Evolutionary conservation across 1,284 basidiomycete species (phyloP), one percentile per base, ranked within the genome.

Genomic region (Ustanciosporium gigantosporum): DNA sequence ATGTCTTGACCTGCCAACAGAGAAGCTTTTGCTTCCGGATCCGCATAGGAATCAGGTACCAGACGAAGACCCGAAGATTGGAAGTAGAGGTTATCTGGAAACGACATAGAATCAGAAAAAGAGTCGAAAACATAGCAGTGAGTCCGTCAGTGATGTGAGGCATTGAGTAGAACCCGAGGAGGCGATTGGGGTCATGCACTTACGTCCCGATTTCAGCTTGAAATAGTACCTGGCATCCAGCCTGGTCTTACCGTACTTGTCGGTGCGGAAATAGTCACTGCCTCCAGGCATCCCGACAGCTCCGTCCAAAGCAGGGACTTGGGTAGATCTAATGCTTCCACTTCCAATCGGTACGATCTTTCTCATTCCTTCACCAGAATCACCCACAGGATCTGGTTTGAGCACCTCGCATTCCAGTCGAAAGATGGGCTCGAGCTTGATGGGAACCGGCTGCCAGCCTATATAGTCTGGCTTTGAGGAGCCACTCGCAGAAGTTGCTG

Each of bases 191-290:
- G 21, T 38, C 7, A 29, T 16, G 5, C 5, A 45, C 42, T 41
- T 51, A 48, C 35, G 58, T 31, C 58, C 51, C 13, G 20, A 27
- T 24, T 45, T 51, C 11, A 57, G 38, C 13, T 36, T 27, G 48
- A 62, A 62, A 31, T 57, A 48, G 39, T 52, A 62, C 2, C 59
- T n/a, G 5, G 59, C 59, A 27, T 62, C 59, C 0, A 62, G 37
- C 3, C 59, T 41, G 5, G 59, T 52, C 25, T 57, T 56, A 3
- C 52, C 58, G 5, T 49, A 41, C 1, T 5, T 21, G 21, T 56
- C 58, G 37, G 22, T 61, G 23, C 58, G 58, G 35, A 48, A 51
- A 27, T 61, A 56, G 41, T 61, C 58, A 34, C 43, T 47, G 2
- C 58, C 58, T 3, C 58, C 58, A 4, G 42, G 38, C 34, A 45